A percentile compares a stretch with the other conserved stretches of the same genome.
phyloP scores from a whole-genome alignment of 2,329 filamentous ascomycete genomes.

The Daldinia sp. region DNA sequence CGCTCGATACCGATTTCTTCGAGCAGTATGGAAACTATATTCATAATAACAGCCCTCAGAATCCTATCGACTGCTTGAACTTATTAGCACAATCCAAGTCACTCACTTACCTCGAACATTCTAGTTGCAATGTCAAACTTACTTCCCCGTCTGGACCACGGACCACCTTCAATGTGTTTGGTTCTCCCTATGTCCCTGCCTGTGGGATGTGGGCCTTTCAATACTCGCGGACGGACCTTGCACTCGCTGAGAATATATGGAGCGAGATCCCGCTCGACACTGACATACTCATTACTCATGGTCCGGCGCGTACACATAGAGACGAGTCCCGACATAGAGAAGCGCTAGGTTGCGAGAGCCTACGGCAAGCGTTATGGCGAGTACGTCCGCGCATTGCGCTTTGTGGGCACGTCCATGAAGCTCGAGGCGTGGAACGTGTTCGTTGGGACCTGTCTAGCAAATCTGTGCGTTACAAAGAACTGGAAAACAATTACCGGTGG shows the following conservation, averaged over 20 bases:
- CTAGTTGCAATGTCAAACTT: conserved; percentile 66
- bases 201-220: conserved; percentile 73
- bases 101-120: conserved; percentile 72
- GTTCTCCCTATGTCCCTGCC: conserved; percentile 75
- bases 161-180: conserved; percentile 76
- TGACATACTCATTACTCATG: conserved; percentile 79
- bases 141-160: conserved; percentile 64
- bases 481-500: conserved; percentile 61
- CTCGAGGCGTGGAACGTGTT: conserved; percentile 72
- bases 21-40: conserved; percentile 63
- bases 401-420: conserved; percentile 80
- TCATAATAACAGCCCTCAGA: conserved; percentile 68
- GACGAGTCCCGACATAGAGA: conserved; percentile 61
- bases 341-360: conserved; percentile 69
- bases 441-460: conserved; percentile 65
- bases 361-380: conserved; percentile 68
- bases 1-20: conserved; percentile 75
- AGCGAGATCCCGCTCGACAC: conserved; percentile 68
- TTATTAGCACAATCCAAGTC: conserved; percentile 65
- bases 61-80: conserved; percentile 63
- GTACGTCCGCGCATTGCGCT: conserved; percentile 74
- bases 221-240: conserved; percentile 58
- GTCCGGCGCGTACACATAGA: conserved; percentile 70
- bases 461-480: conserved; percentile 60
- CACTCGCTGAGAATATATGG: conserved; percentile 62